phyloP scores from a whole-genome alignment of 2,329 filamentous ascomycete species.

The Orbilia brochopaga region DNA sequence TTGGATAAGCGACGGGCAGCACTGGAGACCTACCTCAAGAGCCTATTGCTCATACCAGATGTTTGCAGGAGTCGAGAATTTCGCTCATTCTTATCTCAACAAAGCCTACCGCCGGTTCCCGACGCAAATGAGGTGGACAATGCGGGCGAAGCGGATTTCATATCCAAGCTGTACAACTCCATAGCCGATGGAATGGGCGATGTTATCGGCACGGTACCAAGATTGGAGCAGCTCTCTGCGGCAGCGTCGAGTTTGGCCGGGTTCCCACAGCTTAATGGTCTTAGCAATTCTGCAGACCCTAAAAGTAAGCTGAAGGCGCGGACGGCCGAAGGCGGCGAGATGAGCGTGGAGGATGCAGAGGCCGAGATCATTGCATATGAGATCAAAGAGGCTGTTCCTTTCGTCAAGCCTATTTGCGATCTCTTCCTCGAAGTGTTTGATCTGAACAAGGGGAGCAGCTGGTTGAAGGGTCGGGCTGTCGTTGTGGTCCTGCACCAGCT shows the following conservation, averaged over 20 bases:
- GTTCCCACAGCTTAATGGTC: slow-evolving; percentile 30
- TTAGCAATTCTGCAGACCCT: slow-evolving; percentile 10
- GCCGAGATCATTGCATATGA: slow-evolving; percentile 94
- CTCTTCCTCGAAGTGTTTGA: slow-evolving; percentile 96
- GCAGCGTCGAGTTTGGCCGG: slow-evolving; percentile 42
- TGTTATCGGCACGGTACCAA: slow-evolving; percentile 92
- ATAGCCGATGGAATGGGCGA: slow-evolving; percentile 98
- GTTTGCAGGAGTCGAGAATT: slow-evolving; percentile 93
- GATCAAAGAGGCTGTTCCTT: slow-evolving; percentile 84
- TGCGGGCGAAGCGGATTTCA: slow-evolving; percentile 77
- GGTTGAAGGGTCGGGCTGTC: slow-evolving; percentile 92
- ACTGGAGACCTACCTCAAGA: slow-evolving; percentile 77
- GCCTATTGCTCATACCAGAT: slow-evolving; percentile 80
- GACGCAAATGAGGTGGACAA: slow-evolving; percentile 57
- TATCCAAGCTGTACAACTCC: slow-evolving; percentile 92
- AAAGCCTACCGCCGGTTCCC: slow-evolving; percentile 71
- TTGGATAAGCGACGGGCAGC: slow-evolving; percentile 83
- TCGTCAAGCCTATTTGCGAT: slow-evolving; percentile 98
- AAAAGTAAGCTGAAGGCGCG: slow-evolving; percentile 69
- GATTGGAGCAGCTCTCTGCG: slow-evolving; percentile 84
- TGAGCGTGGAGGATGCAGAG: slow-evolving; percentile 71
- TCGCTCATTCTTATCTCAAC: slow-evolving; percentile 85
- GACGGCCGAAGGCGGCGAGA: slow-evolving; percentile 41
- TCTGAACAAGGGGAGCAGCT: slow-evolving; percentile 92
- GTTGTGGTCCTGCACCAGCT: slow-evolving; percentile 96